phyloP scores from a whole-genome alignment of 2,329 filamentous ascomycete genomes.

The Septoria linicola region DNA sequence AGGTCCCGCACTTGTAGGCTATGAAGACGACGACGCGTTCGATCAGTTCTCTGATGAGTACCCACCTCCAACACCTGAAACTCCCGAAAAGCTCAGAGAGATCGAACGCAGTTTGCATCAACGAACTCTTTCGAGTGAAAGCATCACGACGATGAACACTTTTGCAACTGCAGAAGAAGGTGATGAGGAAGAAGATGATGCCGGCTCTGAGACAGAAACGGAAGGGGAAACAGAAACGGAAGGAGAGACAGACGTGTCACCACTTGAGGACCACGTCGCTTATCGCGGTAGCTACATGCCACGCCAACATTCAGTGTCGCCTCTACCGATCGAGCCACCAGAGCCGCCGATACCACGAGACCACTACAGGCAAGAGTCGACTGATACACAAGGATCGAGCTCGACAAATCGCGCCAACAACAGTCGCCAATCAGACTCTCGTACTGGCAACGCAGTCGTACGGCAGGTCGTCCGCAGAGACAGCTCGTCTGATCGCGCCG shows the following conservation, averaged over 20 bases:
- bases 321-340: background rate
- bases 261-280: conserved; percentile 8
- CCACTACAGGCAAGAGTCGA: conserved; percentile 15
- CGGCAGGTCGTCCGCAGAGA: conserved; percentile 15
- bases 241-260: conserved; percentile 2
- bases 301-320: conserved; percentile 12
- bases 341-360: background rate
- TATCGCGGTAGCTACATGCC: conserved; percentile 6
- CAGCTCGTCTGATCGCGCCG: conserved; percentile 34
- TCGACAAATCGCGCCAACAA: conserved; percentile 4
- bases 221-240: conserved; percentile 6
- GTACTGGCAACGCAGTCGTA: conserved; percentile 6
- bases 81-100: conserved; percentile 36
- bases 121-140: conserved; percentile 58
- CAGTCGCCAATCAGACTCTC: conserved; percentile 2
- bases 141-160: conserved; percentile 59
- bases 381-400: conserved; percentile 7
- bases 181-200: conserved; percentile 42
- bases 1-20: conserved; percentile 25
- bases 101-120: conserved; percentile 39
- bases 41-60: conserved; percentile 25
- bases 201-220: conserved; percentile 6
- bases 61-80: conserved; percentile 34
- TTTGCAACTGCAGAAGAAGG: conserved; percentile 59
- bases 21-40: conserved; percentile 24